A percentile compares a stretch with the other conserved stretches of the same genome.
phyloP scores from a whole-genome alignment of 2,329 filamentous ascomycete species.

The Iodosphaeria phyllophila region DNA sequence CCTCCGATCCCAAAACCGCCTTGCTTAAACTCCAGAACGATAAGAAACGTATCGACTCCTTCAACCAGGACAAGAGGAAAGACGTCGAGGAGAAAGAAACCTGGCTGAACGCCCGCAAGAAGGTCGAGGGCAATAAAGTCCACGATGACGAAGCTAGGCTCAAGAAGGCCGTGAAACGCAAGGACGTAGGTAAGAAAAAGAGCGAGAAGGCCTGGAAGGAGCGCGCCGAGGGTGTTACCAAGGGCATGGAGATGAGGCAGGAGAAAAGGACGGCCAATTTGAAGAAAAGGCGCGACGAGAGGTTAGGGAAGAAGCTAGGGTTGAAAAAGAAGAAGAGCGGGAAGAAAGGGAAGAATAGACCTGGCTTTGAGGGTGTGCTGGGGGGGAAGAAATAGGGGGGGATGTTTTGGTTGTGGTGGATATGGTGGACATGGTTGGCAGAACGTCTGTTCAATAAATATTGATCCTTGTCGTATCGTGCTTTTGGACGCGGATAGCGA shows the following conservation, averaged over 20 bases:
- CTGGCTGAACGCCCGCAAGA: slow-evolving; percentile 82
- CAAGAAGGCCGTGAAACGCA: slow-evolving; percentile 89
- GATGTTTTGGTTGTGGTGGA: no score
- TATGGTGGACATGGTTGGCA: no score
- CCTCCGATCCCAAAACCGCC: slow-evolving; percentile 68
- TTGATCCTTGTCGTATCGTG: no score
- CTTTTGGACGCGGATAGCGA: no score
- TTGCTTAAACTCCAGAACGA: slow-evolving; percentile 77
- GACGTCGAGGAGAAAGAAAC: slow-evolving; percentile 86
- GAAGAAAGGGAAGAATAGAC: slow-evolving; percentile 24
- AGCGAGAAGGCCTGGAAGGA: slow-evolving; percentile 78
- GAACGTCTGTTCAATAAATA: no score
- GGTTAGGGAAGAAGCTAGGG: slow-evolving; percentile 36
- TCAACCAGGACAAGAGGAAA: slow-evolving; percentile 64
- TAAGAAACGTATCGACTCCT: slow-evolving; percentile 54
- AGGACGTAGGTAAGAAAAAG: slow-evolving; percentile 78
- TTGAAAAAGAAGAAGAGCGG: slow-evolving; percentile 33
- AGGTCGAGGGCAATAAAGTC: slow-evolving; percentile 76
- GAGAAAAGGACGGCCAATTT: slow-evolving; percentile 70
- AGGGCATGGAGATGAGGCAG: slow-evolving; percentile 61
- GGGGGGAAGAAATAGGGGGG: slow-evolving; percentile 29
- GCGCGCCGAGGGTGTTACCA: slow-evolving; percentile 50
- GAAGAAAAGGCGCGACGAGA: slow-evolving; percentile 55
- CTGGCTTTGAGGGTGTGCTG: slow-evolving; percentile 52
- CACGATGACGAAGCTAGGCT: slow-evolving; percentile 70